phyloP scores from a whole-genome alignment of 148 eudicot species.

The Dysphania ambrosioides region DNA sequence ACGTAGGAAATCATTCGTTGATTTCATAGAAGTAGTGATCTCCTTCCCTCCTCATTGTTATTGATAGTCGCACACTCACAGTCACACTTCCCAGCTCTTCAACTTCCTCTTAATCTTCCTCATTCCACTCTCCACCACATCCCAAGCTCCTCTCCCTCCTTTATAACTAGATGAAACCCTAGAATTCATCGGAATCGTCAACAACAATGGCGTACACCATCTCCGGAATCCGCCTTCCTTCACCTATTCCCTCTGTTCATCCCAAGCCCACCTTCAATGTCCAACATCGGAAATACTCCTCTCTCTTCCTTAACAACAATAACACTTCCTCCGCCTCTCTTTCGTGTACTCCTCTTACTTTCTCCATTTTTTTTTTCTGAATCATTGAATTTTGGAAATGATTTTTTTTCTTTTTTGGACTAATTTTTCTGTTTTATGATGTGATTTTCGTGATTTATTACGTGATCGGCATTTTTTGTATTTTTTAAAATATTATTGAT shows the following conservation, averaged over 20 bases:
- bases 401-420: background rate
- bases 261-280: conserved; percentile 32
- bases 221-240: conserved; percentile 55
- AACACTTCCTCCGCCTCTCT: conserved; percentile 19
- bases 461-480: too few species aligned
- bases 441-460: too few species aligned
- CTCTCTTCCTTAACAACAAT: conserved; percentile 34
- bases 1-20: background rate
- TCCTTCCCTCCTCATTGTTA: conserved; percentile 11
- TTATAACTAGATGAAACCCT: conserved; percentile 14
- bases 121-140: too few species aligned
- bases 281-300: conserved; percentile 29
- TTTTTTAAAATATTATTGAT: too few species aligned
- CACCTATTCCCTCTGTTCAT: conserved; percentile 33
- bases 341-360: conserved; percentile 9
- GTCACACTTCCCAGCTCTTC: background rate
- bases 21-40: too few species aligned
- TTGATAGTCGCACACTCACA: background rate
- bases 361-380: too few species aligned
- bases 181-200: background rate
- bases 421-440: too few species aligned
- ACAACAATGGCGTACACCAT: conserved; percentile 61
- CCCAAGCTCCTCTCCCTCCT: too few species aligned
- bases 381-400: too few species aligned
- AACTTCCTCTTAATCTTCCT: too few species aligned